Evolutionary conservation across 495 filamentous ascomycete species (phyloP).

Genomic region (Hamigera avellanea): DNA sequence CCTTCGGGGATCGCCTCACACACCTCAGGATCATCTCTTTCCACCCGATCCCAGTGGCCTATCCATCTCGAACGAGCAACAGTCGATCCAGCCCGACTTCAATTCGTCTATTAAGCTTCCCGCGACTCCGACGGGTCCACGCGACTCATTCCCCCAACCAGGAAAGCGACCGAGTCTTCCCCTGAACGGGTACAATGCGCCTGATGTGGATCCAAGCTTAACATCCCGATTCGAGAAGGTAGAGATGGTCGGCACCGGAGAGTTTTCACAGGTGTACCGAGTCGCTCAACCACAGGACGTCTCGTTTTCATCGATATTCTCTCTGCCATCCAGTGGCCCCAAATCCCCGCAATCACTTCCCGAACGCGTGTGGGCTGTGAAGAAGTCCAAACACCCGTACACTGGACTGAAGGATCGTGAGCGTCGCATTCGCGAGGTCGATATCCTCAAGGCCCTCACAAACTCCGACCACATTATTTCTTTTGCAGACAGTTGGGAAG

Average conservation of each 20-base stretch:
- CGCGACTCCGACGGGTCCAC: slow-evolving; percentile 68
- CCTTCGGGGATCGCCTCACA: slow-evolving; percentile 56
- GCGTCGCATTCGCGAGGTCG: slow-evolving; percentile 69
- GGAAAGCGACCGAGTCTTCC: slow-evolving; percentile 39
- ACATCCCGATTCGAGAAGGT: slow-evolving; percentile 63
- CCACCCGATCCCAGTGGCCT: slow-evolving; percentile 74
- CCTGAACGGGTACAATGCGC: slow-evolving; percentile 41
- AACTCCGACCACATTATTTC: slow-evolving; percentile 73
- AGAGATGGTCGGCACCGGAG: slow-evolving; percentile 69
- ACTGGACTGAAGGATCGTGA: slow-evolving; percentile 62
- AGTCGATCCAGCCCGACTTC: slow-evolving; percentile 27
- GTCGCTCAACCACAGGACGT: slow-evolving; percentile 44
- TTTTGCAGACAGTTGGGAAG: slow-evolving; percentile 77
- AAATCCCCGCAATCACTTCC: slow-evolving; percentile 31
- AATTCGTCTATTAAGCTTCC: slow-evolving; percentile 44
- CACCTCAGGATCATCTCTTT: slow-evolving; percentile 61
- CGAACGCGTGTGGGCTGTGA: slow-evolving; percentile 72
- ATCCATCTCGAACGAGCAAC: slow-evolving; percentile 55
- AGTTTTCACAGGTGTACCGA: slow-evolving; percentile 86
- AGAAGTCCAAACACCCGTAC: slow-evolving; percentile 77
- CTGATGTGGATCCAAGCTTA: slow-evolving; percentile 60
- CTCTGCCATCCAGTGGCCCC: slow-evolving; percentile 19
- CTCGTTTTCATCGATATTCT: slow-evolving; percentile 33
- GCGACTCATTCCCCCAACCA: slow-evolving; percentile 43
- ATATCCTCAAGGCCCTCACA: slow-evolving; percentile 57